A percentile compares a stretch with the other conserved stretches of the same genome.
Evolutionary conservation across 2,329 filamentous ascomycete genomes (phyloP).

Genomic region (Beauveria varroae): DNA sequence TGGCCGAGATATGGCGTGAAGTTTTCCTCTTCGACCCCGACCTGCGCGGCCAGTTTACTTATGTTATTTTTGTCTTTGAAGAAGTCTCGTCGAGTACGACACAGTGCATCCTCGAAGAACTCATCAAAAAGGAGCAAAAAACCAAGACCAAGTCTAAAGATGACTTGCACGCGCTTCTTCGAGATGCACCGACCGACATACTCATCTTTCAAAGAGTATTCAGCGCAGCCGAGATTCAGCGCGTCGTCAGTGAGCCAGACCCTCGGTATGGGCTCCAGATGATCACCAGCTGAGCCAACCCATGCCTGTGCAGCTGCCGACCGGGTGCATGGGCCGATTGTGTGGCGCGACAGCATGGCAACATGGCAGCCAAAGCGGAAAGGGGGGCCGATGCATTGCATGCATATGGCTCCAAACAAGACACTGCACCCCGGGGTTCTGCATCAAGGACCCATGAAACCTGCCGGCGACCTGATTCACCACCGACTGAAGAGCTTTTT

Average conservation of each 20-base stretch:
- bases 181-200: slow-evolving; percentile 34
- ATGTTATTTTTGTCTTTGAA: slow-evolving; percentile 59
- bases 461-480: background rate
- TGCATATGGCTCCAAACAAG: background rate
- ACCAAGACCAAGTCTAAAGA: slow-evolving; percentile 23
- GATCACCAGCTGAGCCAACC: slow-evolving; percentile 32
- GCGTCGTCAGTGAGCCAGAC: slow-evolving; percentile 43
- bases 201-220: slow-evolving; percentile 49
- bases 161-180: slow-evolving; percentile 16
- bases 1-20: slow-evolving; percentile 60
- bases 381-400: background rate
- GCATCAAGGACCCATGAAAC: background rate
- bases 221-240: slow-evolving; percentile 39
- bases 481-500: background rate
- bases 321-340: background rate
- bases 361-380: background rate
- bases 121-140: slow-evolving; percentile 42
- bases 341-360: background rate
- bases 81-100: slow-evolving; percentile 46
- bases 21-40: slow-evolving; percentile 56
- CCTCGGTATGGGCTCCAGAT: slow-evolving; percentile 48
- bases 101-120: slow-evolving; percentile 46
- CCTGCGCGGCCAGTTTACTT: slow-evolving; percentile 52
- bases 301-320: background rate
- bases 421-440: background rate